Conservation (phyloP, 441 rosid genomes). For the Populus hybrid region DNA sequence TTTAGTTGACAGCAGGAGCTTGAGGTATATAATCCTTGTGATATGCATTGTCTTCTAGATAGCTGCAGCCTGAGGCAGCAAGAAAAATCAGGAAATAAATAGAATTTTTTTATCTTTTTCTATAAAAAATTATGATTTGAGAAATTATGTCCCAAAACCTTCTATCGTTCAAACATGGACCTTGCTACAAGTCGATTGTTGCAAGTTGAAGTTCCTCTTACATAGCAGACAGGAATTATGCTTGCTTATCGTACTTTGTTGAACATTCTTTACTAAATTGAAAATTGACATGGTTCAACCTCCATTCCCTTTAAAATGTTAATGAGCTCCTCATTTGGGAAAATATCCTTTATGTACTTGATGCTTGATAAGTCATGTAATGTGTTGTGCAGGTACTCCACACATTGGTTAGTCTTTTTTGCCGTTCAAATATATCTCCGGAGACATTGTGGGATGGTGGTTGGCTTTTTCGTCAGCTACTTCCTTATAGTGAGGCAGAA, state of each 20-base stretch:
- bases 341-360: background rate
- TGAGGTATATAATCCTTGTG: background rate
- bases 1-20: background rate
- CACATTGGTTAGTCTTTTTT: constrained; percentile 80
- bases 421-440: constrained; percentile 83
- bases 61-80: background rate
- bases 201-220: background rate
- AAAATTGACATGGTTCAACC: background rate
- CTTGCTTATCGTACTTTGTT: background rate
- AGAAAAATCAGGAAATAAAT: background rate
- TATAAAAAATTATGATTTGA: background rate
- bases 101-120: too few species aligned
- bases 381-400: constrained; percentile 68
- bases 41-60: background rate
- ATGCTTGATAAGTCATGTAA: background rate
- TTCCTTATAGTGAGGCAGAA: constrained; percentile 87
- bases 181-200: background rate
- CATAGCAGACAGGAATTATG: background rate
- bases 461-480: constrained; percentile 96
- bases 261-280: background rate
- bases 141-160: background rate
- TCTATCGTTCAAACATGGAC: background rate
- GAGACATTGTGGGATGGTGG: constrained; percentile 98
- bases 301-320: background rate
- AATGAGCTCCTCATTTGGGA: background rate